These are phyloP conservation scores for Hypoxylon sp. DNA, from an alignment of 2,329 filamentous ascomycete genomes.

Conservation along the genomic window DNA sequence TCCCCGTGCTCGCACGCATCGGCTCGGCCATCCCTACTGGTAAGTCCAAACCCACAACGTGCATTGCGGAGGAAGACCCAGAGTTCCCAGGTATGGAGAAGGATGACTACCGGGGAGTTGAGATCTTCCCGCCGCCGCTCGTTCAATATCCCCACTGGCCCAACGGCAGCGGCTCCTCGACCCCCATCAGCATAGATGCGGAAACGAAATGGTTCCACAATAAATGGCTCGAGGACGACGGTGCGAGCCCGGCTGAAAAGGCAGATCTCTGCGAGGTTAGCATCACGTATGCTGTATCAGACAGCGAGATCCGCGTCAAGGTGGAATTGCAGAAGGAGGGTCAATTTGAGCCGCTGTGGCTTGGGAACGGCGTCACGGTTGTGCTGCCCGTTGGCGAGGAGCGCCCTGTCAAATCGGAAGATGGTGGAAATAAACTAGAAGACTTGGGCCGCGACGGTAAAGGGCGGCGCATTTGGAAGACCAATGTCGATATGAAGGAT, in stretches of 20 bases:
- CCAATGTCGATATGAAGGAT: conserved; percentile 16
- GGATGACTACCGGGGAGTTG: conserved; percentile 58
- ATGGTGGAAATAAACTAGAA: conserved; percentile 11
- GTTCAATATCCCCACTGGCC: conserved; percentile 34
- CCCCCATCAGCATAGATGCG: background rate
- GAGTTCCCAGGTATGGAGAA: conserved; percentile 56
- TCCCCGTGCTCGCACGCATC: conserved; percentile 57
- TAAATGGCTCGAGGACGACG: conserved; percentile 53
- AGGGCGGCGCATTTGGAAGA: conserved; percentile 41
- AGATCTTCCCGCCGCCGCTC: conserved; percentile 57
- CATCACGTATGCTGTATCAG: conserved; percentile 42
- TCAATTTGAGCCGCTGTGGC: conserved; percentile 49
- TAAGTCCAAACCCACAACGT: conserved; percentile 53
- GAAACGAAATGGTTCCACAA: conserved; percentile 40
- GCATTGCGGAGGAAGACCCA: conserved; percentile 51
- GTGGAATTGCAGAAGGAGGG: conserved; percentile 39
- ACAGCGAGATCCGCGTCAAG: conserved; percentile 38
- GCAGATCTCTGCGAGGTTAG: conserved; percentile 44
- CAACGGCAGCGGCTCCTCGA: background rate
- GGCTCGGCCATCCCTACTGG: conserved; percentile 57
- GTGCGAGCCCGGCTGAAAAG: conserved; percentile 45
- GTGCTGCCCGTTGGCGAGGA: conserved; percentile 52
- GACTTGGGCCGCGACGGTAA: conserved; percentile 43
- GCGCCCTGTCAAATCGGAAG: conserved; percentile 40
- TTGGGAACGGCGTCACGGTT: conserved; percentile 45